Evolutionary conservation across 805 yeast species (phyloP).

Genomic region (Ascoidea rubescens): DNA sequence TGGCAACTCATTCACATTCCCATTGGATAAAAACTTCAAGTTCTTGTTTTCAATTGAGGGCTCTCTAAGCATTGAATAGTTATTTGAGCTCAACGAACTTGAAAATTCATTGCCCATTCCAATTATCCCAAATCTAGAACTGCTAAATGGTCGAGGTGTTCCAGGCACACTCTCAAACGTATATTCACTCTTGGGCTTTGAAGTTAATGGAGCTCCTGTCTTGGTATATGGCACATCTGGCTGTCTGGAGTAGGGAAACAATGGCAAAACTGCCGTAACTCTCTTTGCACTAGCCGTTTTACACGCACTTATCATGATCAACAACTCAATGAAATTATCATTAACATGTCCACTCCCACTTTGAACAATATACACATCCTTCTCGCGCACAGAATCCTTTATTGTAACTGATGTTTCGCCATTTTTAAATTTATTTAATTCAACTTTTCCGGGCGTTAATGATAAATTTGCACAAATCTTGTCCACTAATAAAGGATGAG

Average conservation of each 20-base stretch:
- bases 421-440: slow-evolving; percentile 58
- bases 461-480: slow-evolving; percentile 67
- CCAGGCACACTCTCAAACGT: slow-evolving; percentile 38
- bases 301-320: slow-evolving; percentile 82
- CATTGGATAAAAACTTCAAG: not conserved
- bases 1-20: not conserved
- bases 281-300: slow-evolving; percentile 81
- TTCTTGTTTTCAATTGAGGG: not conserved
- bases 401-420: slow-evolving; percentile 90
- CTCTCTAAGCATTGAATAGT: not conserved
- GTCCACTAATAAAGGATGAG: slow-evolving; percentile 69
- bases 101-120: not conserved
- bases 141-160: slow-evolving; percentile 24
- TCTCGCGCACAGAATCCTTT: slow-evolving; percentile 83
- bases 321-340: slow-evolving; percentile 70
- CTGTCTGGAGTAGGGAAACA: slow-evolving; percentile 92
- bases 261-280: slow-evolving; percentile 84
- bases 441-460: slow-evolving; percentile 56
- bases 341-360: slow-evolving; percentile 79
- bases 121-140: too few relatives aligned
- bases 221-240: slow-evolving; percentile 81
- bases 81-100: too few relatives aligned
- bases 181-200: slow-evolving; percentile 23
- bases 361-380: slow-evolving; percentile 87
- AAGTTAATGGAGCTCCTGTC: slow-evolving; percentile 55